Base-by-base conservation (phyloP, 768 basidiomycete genomes). In the Suillus placidus region DNA sequence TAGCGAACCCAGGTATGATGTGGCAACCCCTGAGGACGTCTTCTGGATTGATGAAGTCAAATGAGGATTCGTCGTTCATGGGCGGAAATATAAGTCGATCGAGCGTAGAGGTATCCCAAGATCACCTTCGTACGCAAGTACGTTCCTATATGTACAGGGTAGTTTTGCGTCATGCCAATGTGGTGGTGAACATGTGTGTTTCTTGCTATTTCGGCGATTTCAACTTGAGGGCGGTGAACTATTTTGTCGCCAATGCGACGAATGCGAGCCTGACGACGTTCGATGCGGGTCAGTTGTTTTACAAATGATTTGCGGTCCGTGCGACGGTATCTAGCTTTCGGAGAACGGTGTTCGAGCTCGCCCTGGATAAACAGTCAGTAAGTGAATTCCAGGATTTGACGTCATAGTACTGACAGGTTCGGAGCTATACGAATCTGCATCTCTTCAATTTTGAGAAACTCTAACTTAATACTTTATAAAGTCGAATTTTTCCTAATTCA, bases 361-460 rank as follows among this genome's bases (percentile, higher is more conserved):
- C 78, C 4, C 72, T 75, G 14, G 38, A 68, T n/a, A 80, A 79
- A 10, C 56, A 64, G 30, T 58, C 26, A 62, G 81, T 81, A 13
- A 67, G 66, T 7, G 76, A 73, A 26, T 82, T 83, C 1, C 76
- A 79, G 20, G 14, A 14, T 35, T 35, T 35, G 35, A 40, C 13
- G 5, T 14, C 13, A 40, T 40, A 14, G 14, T 7, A 40, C 38
- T 14, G 2, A 40, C 38, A 14, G 38, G 38, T 40, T 40, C 38
- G 0, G 38, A 40, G 14, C 38, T 40, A 14, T 40, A 40, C 6
- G 14, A 40, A 40, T 40, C 38, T n/a, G n/a, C 40, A 40, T 40
- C 40, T 23, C 3, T 20, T 43, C 18, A 9, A n/a, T 10, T 2
- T 38, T 3, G 6, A 40, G 2, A 38, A 38, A 13, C 42, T 40